A percentile compares a stretch with the other conserved stretches of the same genome.
These are phyloP conservation scores for Cryptococcus amylolentus DNA, from an alignment of 1,284 basidiomycete genomes.

Conservation along the genomic window DNA sequence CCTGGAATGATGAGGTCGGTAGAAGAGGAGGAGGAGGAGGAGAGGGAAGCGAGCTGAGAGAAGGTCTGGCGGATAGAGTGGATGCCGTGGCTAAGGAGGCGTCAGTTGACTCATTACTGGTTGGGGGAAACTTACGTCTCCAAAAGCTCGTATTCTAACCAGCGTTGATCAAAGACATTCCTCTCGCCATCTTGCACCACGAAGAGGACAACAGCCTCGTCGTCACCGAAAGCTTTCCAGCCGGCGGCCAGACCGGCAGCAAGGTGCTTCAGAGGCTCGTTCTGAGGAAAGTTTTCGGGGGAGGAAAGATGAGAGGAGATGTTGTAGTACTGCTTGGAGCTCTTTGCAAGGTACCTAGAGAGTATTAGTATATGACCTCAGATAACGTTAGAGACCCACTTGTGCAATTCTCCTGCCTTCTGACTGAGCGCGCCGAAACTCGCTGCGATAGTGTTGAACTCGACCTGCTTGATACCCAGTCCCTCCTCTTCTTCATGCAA, in stretches of 20 bases:
- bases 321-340: slow-evolving; percentile 63
- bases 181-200: slow-evolving; percentile 85
- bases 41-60: slow-evolving; percentile 59
- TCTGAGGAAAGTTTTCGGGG: slow-evolving; percentile 64
- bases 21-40: slow-evolving; percentile 53
- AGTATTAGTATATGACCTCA: not conserved
- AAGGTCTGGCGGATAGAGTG: slow-evolving; percentile 72
- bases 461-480: slow-evolving; percentile 81
- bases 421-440: slow-evolving; percentile 84
- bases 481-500: slow-evolving; percentile 58
- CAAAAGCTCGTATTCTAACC: slow-evolving; percentile 79
- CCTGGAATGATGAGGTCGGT: slow-evolving; percentile 54
- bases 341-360: slow-evolving; percentile 62
- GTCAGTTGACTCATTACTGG: not conserved
- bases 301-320: slow-evolving; percentile 57
- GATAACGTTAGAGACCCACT: slow-evolving; percentile 52
- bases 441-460: slow-evolving; percentile 95
- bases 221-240: slow-evolving; percentile 64
- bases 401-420: slow-evolving; percentile 69
- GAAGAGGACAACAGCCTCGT: slow-evolving; percentile 61
- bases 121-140: slow-evolving; percentile 56
- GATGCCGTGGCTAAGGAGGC: slow-evolving; percentile 61
- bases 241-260: slow-evolving; percentile 73
- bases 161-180: slow-evolving; percentile 94
- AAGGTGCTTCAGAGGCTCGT: slow-evolving; percentile 68